Conservation (phyloP, 768 basidiomycete genomes). For the Collybia mongolica region DNA sequence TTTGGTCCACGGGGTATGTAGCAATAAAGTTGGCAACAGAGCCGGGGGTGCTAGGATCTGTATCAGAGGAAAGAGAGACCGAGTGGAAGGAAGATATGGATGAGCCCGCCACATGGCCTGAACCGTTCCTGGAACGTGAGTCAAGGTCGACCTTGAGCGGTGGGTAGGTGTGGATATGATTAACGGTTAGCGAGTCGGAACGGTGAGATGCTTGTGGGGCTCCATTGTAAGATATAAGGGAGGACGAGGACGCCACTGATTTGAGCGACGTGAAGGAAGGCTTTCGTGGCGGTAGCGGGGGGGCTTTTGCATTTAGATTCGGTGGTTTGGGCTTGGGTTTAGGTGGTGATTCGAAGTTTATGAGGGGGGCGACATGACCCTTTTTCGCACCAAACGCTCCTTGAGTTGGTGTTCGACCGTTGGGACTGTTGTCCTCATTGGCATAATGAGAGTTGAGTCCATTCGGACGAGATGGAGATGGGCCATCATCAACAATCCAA, state of each 20-base stretch:
- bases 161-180: slow-evolving; percentile 58
- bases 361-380: slow-evolving; percentile 39
- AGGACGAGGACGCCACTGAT: slow-evolving; percentile 34
- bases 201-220: slow-evolving; percentile 30
- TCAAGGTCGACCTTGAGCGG: slow-evolving; percentile 36
- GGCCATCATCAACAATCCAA: slow-evolving; percentile 69
- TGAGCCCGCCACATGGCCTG: slow-evolving; percentile 58
- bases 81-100: slow-evolving; percentile 85
- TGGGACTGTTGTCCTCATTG: slow-evolving; percentile 2
- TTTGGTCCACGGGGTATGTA: slow-evolving; percentile 46
- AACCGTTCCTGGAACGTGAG: slow-evolving; percentile 28
- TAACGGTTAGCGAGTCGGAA: slow-evolving; percentile 52
- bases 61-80: slow-evolving; percentile 74
- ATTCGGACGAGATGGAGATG: slow-evolving; percentile 25
- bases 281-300: slow-evolving; percentile 68
- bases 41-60: slow-evolving; percentile 38
- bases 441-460: slow-evolving; percentile 10
- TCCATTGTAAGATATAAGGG: slow-evolving; percentile 12
- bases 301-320: slow-evolving; percentile 29
- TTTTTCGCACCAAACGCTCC: slow-evolving; percentile 16
- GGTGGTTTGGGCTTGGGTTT: slow-evolving; percentile 28
- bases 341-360: slow-evolving; percentile 53
- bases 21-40: slow-evolving; percentile 42
- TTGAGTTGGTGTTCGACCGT: slow-evolving; percentile 24
- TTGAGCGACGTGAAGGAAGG: slow-evolving; percentile 51